These are phyloP conservation scores for Dactylonectria estremocensis DNA, from an alignment of 2,329 filamentous ascomycete species.

Conservation along the genomic window DNA sequence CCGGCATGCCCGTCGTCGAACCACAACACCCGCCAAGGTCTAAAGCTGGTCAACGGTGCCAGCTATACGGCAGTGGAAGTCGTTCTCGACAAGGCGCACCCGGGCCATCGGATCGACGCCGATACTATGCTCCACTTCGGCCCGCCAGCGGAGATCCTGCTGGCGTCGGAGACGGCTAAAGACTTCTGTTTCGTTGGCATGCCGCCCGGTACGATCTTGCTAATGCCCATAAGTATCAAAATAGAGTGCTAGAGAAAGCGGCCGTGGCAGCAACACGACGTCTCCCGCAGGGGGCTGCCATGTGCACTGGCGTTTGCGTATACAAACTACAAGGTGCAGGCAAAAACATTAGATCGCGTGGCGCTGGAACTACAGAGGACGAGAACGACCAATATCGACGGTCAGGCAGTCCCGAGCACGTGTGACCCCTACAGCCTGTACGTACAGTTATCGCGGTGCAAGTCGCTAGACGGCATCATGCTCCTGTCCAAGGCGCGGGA, in stretches of 20 bases:
- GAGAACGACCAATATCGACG: too few relatives aligned
- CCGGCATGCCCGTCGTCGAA: neutral
- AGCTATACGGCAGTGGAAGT: neutral
- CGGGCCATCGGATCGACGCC: neutral
- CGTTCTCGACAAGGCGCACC: neutral
- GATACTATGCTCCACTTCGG: neutral
- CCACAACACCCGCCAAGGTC: neutral
- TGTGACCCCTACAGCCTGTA: too few relatives aligned
- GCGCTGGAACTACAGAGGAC: too few relatives aligned
- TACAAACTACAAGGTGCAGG: neutral
- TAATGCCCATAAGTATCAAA: too few relatives aligned
- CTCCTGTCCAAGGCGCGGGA: too few relatives aligned
- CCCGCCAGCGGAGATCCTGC: neutral
- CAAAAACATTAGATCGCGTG: neutral
- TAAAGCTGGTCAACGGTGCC: neutral
- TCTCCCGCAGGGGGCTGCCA: neutral
- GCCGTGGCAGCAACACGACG: neutral
- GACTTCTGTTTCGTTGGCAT: neutral
- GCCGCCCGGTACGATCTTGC: neutral
- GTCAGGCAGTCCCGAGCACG: too few relatives aligned
- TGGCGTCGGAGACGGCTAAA: neutral
- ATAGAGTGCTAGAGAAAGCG: too few relatives aligned
- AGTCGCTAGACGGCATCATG: too few relatives aligned
- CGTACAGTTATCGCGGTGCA: too few relatives aligned
- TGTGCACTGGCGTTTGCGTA: neutral